phyloP scores from a whole-genome alignment of 805 yeast species.

The Candida wancherniae region DNA sequence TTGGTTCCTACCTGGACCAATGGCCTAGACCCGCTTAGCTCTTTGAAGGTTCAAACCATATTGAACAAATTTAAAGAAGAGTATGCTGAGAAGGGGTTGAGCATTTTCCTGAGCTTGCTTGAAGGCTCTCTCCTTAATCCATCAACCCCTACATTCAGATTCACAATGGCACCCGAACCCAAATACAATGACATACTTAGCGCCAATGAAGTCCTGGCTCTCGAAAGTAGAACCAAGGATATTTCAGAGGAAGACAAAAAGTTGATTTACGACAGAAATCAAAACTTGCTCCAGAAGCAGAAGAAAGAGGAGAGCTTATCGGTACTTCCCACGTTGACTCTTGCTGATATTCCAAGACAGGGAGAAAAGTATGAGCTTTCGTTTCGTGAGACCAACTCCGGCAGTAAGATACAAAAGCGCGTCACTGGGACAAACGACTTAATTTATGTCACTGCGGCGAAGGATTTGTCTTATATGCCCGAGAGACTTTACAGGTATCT shows the following conservation, averaged over 20 bases:
- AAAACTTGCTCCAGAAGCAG: slow-evolving; percentile 58
- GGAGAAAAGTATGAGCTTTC: slow-evolving; percentile 38
- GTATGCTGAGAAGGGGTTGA: slow-evolving; percentile 43
- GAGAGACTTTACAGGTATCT: slow-evolving; percentile 59
- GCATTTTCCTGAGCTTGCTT: slow-evolving; percentile 57
- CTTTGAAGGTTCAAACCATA: slow-evolving; percentile 60
- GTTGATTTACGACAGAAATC: slow-evolving; percentile 56
- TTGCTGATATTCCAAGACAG: slow-evolving; percentile 63
- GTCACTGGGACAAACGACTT: slow-evolving; percentile 76
- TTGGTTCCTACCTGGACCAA: slow-evolving; percentile 85
- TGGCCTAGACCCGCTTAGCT: slow-evolving; percentile 67
- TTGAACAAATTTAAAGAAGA: slow-evolving; percentile 59
- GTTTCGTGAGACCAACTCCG: slow-evolving; percentile 25
- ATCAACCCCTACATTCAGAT: slow-evolving; percentile 54
- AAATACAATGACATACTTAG: slow-evolving; percentile 47
- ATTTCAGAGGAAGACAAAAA: slow-evolving; percentile 55
- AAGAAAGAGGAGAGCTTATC: slow-evolving; percentile 66
- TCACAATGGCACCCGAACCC: slow-evolving; percentile 69
- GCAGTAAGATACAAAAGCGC: slow-evolving; percentile 40
- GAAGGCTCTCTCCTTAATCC: slow-evolving; percentile 46
- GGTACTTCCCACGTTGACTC: slow-evolving; percentile 71
- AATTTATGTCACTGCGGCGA: slow-evolving; percentile 67
- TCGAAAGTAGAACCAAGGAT: slow-evolving; percentile 37
- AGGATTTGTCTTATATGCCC: slow-evolving; percentile 58
- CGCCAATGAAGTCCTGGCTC: slow-evolving; percentile 52